A percentile compares a stretch with the other conserved stretches of the same genome.
These are phyloP conservation scores for Pachysandra terminalis DNA, from an alignment of 164 flowering plant species.

Conservation along the genomic window DNA sequence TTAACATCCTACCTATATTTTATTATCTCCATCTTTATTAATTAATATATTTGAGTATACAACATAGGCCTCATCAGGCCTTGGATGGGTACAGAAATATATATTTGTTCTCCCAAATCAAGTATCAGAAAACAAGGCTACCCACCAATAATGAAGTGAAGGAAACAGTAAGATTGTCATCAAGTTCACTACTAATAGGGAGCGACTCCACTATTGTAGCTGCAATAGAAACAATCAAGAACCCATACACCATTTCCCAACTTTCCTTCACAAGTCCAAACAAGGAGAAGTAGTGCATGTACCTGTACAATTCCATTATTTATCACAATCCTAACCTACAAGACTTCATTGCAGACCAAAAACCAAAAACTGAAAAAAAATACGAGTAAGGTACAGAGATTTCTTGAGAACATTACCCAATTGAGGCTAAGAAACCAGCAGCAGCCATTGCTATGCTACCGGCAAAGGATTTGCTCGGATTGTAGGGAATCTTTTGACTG, in stretches of 20 bases:
- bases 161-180: conserved; percentile 90
- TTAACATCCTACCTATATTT: too few relatives aligned
- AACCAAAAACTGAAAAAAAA: conserved; percentile 4
- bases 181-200: conserved; percentile 75
- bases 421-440: conserved; percentile 72
- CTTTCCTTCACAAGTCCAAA: conserved; percentile 58
- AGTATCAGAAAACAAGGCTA: conserved; percentile 45
- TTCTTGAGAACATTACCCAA: conserved; percentile 38
- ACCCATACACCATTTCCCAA: conserved; percentile 51
- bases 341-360: not conserved
- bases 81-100: too few relatives aligned
- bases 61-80: not conserved
- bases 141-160: conserved; percentile 62
- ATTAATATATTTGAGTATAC: too few relatives aligned
- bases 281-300: conserved; percentile 69
- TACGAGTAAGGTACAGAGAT: not conserved
- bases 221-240: conserved; percentile 64
- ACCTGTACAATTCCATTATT: conserved; percentile 39
- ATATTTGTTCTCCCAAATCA: not conserved
- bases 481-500: conserved; percentile 64
- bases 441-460: conserved; percentile 78
- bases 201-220: conserved; percentile 84
- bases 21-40: too few relatives aligned
- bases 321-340: not conserved
- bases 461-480: conserved; percentile 60